Conservation (phyloP, 2,329 filamentous ascomycete species). For the Leptographium wingfieldii region DNA sequence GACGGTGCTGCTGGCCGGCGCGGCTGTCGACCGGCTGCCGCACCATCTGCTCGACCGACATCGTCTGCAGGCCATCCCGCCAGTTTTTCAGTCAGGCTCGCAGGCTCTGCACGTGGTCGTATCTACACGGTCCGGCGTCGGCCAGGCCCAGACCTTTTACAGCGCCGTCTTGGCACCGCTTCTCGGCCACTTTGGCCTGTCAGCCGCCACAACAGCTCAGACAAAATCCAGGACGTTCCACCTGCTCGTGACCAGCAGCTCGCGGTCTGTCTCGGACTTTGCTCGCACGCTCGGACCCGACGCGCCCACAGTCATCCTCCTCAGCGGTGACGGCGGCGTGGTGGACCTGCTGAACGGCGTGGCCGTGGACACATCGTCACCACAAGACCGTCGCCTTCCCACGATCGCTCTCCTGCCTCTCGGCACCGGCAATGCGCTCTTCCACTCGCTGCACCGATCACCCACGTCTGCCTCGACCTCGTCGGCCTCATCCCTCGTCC, state of each 20-base stretch:
- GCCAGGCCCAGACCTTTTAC: conserved; percentile 44
- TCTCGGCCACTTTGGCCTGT: conserved; percentile 32
- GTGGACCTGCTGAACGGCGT: conserved; percentile 67
- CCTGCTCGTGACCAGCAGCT: conserved; percentile 50
- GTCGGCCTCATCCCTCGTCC: conserved; percentile 29
- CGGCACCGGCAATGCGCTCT: conserved; percentile 53
- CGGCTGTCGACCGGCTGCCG: conserved; percentile 17
- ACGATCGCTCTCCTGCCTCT: conserved; percentile 44
- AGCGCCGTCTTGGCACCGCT: conserved; percentile 41
- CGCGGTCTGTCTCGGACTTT: conserved; percentile 52
- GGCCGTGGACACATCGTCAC: conserved; percentile 1
- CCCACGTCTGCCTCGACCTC: conserved; percentile 19
- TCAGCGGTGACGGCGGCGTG: conserved; percentile 81
- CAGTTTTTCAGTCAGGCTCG: conserved; percentile 4
- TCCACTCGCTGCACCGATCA: conserved; percentile 49
- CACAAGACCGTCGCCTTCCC: conserved; percentile 17
- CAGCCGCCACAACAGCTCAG: conserved; percentile 6
- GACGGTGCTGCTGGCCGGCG: conserved; percentile 13
- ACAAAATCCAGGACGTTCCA: conserved; percentile 23
- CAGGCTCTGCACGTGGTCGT: conserved; percentile 47
- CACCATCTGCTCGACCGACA: conserved; percentile 23
- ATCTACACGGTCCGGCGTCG: conserved; percentile 53
- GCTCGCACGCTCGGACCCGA: conserved; percentile 21
- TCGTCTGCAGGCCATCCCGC: conserved; percentile 25
- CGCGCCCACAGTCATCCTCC: conserved; percentile 49